Evolutionary conservation across 352 stramenopile genomes (phyloP).

Genomic region (Pythium oligandrum): DNA sequence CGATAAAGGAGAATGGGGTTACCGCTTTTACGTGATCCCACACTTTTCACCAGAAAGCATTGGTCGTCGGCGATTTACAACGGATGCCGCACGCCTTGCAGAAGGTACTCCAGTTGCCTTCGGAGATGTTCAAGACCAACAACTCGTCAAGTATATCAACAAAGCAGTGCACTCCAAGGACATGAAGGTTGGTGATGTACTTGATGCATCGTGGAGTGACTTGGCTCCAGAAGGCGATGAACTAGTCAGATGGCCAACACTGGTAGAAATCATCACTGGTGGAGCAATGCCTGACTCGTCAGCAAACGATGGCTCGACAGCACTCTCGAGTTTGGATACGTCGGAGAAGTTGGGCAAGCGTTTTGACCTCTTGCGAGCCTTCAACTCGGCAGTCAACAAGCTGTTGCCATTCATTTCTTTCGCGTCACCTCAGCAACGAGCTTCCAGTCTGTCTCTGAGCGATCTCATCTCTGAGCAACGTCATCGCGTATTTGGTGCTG

Average conservation of each 20-base stretch:
- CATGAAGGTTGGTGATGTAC: slow-evolving; percentile 38
- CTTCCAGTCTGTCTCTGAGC: slow-evolving; percentile 33
- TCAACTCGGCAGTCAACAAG: slow-evolving; percentile 59
- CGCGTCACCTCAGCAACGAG: slow-evolving; percentile 24
- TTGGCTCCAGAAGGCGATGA: slow-evolving; percentile 55
- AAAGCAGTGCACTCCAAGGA: slow-evolving; percentile 42
- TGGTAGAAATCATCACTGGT: slow-evolving; percentile 39
- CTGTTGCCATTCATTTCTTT: slow-evolving; percentile 53
- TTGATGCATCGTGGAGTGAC: slow-evolving; percentile 54
- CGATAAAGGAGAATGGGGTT: slow-evolving; percentile 37
- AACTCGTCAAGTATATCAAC: slow-evolving; percentile 78
- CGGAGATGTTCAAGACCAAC: slow-evolving; percentile 37
- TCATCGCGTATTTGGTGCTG: slow-evolving; percentile 59
- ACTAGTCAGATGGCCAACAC: slow-evolving; percentile 58
- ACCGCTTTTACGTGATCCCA: slow-evolving; percentile 67
- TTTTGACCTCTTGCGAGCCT: slow-evolving; percentile 69
- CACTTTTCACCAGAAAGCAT: slow-evolving; percentile 55
- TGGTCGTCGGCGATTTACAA: slow-evolving; percentile 42
- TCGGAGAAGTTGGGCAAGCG: slow-evolving; percentile 39
- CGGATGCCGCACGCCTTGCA: slow-evolving; percentile 10
- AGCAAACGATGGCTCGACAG: too few species aligned
- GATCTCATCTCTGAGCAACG: slow-evolving; percentile 37
- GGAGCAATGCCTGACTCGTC: too few species aligned
- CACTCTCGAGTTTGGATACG: background rate
- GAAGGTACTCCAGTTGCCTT: slow-evolving; percentile 1